Percentiles rank a stretch among this genome's conserved stretches.
These are phyloP conservation scores for Epichloe scottii DNA, from an alignment of 2,329 filamentous ascomycete genomes.

Conservation along the genomic window DNA sequence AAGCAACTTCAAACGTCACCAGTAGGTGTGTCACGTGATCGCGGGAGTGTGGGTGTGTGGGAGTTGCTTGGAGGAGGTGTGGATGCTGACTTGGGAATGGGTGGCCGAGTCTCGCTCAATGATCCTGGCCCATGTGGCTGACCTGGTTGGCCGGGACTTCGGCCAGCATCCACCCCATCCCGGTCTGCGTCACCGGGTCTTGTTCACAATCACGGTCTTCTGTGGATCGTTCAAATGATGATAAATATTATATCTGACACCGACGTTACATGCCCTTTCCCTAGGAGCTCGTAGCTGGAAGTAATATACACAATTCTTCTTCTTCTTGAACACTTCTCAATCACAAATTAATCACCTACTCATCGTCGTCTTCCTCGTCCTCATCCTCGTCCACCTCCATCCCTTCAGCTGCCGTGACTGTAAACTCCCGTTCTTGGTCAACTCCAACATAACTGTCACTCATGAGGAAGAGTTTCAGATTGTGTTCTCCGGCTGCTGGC, in stretches of 20 bases:
- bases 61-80: background rate
- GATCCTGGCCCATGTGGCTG: no score
- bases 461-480: constrained; percentile 88
- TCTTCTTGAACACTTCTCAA: no score
- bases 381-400: constrained; percentile 92
- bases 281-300: background rate
- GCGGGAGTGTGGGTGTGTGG: background rate
- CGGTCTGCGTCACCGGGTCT: no score
- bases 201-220: background rate
- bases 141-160: no score
- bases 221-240: background rate
- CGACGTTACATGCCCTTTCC: background rate
- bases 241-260: background rate
- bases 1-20: constrained; percentile 26
- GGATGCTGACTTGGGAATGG: background rate
- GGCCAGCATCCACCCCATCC: no score
- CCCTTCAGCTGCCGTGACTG: constrained; percentile 73
- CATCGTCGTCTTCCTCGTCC: constrained; percentile 49
- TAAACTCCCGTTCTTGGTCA: constrained; percentile 88
- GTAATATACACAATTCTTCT: background rate
- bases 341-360: constrained; percentile 5
- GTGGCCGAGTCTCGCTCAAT: no score
- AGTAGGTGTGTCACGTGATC: constrained; percentile 20
- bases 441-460: constrained; percentile 95
- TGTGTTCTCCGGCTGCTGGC: constrained; percentile 69